Percentiles rank a stretch among this genome's conserved stretches.
Evolutionary conservation across 257 asterid species (phyloP).

Genomic region (Nicotiana tomentosiformis): DNA sequence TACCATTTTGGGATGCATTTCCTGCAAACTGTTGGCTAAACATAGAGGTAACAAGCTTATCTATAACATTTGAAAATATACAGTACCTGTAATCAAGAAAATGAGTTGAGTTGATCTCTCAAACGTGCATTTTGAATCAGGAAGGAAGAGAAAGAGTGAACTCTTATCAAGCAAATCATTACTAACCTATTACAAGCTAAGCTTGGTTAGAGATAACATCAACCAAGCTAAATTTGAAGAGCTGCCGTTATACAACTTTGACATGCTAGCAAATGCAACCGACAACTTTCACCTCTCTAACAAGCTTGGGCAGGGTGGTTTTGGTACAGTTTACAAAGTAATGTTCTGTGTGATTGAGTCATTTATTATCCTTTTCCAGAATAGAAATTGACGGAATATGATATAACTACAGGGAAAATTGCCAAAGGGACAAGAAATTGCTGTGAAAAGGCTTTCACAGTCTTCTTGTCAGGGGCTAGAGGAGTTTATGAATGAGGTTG

Average conservation of each 20-base stretch:
- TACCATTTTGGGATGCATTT: conserved; percentile 17
- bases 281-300: conserved; percentile 28
- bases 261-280: conserved; percentile 41
- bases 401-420: conserved; percentile 30
- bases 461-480: conserved; percentile 44
- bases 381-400: conserved; percentile 14
- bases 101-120: background rate
- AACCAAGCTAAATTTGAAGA: conserved; percentile 22
- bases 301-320: conserved; percentile 59
- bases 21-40: conserved; percentile 33
- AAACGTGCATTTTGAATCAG: background rate
- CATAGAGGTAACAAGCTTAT: conserved; percentile 30
- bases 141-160: background rate
- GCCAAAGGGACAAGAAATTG: conserved; percentile 40
- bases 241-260: conserved; percentile 37
- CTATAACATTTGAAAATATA: background rate
- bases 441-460: conserved; percentile 54
- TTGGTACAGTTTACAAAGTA: conserved; percentile 66
- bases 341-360: background rate
- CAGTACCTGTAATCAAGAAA: background rate
- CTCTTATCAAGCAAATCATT: background rate
- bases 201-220: background rate
- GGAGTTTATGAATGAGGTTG: conserved; percentile 58
- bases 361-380: background rate
- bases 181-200: background rate